phyloP scores from a whole-genome alignment of 345 rosid species.

The Corchorus olitorius region DNA sequence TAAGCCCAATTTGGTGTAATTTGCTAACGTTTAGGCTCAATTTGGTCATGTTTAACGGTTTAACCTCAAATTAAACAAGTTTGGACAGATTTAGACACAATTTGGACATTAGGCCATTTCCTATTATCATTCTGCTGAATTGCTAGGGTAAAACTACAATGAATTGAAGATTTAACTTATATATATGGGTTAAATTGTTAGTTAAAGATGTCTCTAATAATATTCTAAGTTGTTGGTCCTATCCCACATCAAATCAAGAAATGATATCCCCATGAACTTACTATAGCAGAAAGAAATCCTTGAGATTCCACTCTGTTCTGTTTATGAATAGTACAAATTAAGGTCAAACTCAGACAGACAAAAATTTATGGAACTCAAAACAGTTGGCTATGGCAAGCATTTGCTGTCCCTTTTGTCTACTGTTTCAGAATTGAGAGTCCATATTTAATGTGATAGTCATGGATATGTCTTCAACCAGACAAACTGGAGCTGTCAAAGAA shows the following conservation, averaged over 20 bases:
- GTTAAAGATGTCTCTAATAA: neutral
- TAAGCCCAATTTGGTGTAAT: no score
- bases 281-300: conserved; percentile 8
- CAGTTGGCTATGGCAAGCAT: conserved; percentile 10
- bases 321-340: conserved; percentile 7
- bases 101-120: no score
- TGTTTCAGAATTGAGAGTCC: neutral
- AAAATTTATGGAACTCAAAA: conserved; percentile 4
- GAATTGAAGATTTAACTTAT: neutral
- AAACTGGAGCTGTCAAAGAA: neutral
- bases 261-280: neutral
- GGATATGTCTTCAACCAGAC: neutral
- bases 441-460: neutral
- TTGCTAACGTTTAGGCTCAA: no score
- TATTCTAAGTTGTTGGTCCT: conserved; percentile 7
- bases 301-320: conserved; percentile 21
- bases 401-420: conserved; percentile 2
- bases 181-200: neutral
- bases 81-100: no score
- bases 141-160: neutral
- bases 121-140: no score
- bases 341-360: neutral
- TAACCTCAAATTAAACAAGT: no score
- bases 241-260: conserved; percentile 1
- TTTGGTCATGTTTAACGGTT: no score